Evolutionary conservation across 1,139 yeast species (phyloP).

Genomic region (Zygosaccharomyces sapae): DNA sequence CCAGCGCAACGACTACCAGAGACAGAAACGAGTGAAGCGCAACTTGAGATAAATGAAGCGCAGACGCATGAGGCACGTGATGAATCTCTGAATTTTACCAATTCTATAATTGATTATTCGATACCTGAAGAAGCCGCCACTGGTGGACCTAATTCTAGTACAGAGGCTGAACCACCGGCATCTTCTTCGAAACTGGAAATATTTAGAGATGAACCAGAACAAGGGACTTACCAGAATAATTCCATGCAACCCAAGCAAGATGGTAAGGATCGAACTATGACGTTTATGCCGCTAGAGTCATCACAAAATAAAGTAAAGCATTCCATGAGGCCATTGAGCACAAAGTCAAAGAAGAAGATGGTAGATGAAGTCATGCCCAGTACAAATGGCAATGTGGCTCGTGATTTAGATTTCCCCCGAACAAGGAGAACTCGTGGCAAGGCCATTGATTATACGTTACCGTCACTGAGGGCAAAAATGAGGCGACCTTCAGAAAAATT

Average conservation of each 20-base stretch:
- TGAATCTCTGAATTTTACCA: constrained; percentile 26
- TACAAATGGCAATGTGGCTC: constrained; percentile 16
- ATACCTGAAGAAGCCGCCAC: constrained; percentile 31
- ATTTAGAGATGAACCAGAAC: constrained; percentile 20
- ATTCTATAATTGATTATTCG: constrained; percentile 33
- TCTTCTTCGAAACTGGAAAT: constrained; percentile 24
- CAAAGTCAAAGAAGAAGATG: constrained; percentile 30
- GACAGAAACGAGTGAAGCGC: constrained; percentile 19
- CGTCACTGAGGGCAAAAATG: constrained; percentile 65
- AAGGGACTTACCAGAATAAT: not conserved
- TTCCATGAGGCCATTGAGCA: constrained; percentile 36
- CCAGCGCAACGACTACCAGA: constrained; percentile 14
- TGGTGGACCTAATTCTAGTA: constrained; percentile 6
- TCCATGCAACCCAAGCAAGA: constrained; percentile 1
- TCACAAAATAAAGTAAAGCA: constrained; percentile 28
- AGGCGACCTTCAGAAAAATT: constrained; percentile 61
- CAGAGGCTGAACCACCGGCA: constrained; percentile 9
- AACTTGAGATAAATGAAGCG: not conserved
- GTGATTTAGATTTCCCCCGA: constrained; percentile 25
- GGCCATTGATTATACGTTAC: constrained; percentile 63
- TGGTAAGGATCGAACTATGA: constrained; percentile 1
- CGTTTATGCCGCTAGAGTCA: constrained; percentile 13
- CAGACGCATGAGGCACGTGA: constrained; percentile 15
- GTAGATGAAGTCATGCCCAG: constrained; percentile 41
- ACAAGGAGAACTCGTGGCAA: constrained; percentile 46